Conservation (phyloP, 2,329 filamentous ascomycete species). For the Pyrenochaeta sp. region DNA sequence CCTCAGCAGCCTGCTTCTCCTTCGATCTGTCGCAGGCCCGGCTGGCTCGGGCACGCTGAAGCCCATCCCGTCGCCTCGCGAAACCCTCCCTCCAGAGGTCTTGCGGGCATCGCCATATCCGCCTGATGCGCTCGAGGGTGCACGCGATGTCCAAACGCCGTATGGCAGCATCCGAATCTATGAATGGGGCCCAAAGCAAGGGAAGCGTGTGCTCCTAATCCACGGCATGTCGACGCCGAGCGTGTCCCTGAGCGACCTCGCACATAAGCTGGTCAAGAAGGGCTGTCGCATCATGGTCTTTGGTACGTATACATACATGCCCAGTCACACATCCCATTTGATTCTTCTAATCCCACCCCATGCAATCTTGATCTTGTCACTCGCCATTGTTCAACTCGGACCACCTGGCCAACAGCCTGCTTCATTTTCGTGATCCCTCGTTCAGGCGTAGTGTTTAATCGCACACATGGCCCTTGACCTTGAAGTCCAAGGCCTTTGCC, state of each 20-base stretch:
- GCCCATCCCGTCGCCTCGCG: no score
- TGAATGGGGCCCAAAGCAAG: conserved; percentile 79
- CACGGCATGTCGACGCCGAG: conserved; percentile 86
- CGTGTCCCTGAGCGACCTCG: conserved; percentile 72
- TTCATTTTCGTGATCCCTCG: neutral
- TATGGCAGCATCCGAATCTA: conserved; percentile 79
- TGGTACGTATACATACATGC: no score
- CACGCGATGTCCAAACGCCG: conserved; percentile 71
- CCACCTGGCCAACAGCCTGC: no score
- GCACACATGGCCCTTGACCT: no score
- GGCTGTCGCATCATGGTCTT: conserved; percentile 84
- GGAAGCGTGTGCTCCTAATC: conserved; percentile 76
- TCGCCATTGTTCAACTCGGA: no score
- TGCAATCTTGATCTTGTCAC: no score
- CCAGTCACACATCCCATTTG: neutral
- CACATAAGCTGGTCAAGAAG: conserved; percentile 68
- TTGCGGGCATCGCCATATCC: conserved; percentile 63
- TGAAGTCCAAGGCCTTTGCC: no score
- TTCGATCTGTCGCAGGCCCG: no score
- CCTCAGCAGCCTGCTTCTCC: no score
- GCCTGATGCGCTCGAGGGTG: conserved; percentile 73
- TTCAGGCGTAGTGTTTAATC: no score
- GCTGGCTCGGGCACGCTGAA: no score
- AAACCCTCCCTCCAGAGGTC: no score
- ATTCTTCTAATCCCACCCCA: neutral